Percentiles rank a stretch among this genome's conserved stretches.
Conservation (phyloP, 805 yeast species). For the Lipomyces yamanashiensis region DNA sequence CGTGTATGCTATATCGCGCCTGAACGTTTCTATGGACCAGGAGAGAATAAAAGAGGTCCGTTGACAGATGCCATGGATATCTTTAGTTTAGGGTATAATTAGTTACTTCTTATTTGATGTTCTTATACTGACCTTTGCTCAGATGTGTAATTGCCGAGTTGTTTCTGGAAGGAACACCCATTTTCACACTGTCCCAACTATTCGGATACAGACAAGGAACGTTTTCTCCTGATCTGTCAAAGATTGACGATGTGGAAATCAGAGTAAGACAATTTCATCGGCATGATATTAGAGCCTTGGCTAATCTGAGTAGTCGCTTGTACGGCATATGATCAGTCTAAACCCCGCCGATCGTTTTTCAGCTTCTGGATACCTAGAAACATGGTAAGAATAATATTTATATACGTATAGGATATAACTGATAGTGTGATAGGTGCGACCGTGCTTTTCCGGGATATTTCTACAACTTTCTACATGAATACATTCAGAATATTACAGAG, state of each 20-base stretch:
- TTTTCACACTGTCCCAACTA: constrained; percentile 83
- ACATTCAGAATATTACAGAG: constrained; percentile 53
- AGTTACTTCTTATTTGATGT: constrained; percentile 61
- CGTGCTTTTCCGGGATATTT: constrained; percentile 37
- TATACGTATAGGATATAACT: constrained; percentile 50
- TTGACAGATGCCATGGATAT: constrained; percentile 76
- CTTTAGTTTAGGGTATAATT: constrained; percentile 45
- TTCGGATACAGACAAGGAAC: constrained; percentile 79
- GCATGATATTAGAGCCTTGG: not conserved
- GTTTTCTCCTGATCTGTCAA: constrained; percentile 64
- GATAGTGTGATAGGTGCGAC: constrained; percentile 12
- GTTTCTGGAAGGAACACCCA: constrained; percentile 81
- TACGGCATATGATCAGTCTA: constrained; percentile 64
- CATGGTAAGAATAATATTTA: constrained; percentile 58
- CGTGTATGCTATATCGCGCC: constrained; percentile 93
- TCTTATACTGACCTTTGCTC: not conserved
- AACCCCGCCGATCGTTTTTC: constrained; percentile 65
- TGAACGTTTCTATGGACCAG: constrained; percentile 66
- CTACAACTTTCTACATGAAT: constrained; percentile 65
- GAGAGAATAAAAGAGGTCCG: constrained; percentile 42
- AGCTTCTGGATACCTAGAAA: constrained; percentile 58
- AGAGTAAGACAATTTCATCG: constrained; percentile 43
- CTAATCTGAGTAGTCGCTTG: constrained; percentile 45
- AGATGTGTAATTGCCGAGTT: constrained; percentile 86
- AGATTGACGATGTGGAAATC: constrained; percentile 57